Base-by-base conservation (phyloP, 129 eudicot species). In the Mikania micrantha region DNA sequence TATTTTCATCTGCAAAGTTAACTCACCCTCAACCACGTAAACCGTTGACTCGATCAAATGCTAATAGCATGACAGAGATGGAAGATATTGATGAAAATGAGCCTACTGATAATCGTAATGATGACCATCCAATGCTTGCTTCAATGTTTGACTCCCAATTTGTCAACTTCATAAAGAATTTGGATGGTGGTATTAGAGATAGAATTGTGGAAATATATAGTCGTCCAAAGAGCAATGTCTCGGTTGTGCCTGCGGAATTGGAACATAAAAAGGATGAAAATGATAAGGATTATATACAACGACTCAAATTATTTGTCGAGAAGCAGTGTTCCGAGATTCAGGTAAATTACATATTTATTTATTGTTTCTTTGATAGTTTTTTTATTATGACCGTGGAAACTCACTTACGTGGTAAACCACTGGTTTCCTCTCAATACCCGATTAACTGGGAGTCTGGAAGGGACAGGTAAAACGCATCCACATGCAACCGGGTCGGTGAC, bases 311-410 rank as follows among this genome's bases (percentile, higher is more conserved):
- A 1, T 83, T 92, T 77, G 84, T 89, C 53, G 88, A 87, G 78
- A 88, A 88, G 66, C 98, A 92, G 52, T 84, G 96, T 78, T 77
- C 77, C 32, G 98, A 92, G 83, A 86, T 93, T 65, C 99, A 93
- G 96, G 99, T 89, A 84, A 38, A 54, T 72, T 48, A 44, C 36
- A 60, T 72, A 6, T 6, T 19, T 28, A 44, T 2, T 22, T 68
- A 19, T 34, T 40, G 9, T 5, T 60, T 47, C 4, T 34, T 57
- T n/a, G n/a, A n/a, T n/a, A n/a, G n/a, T n/a, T n/a, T n/a, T n/a
- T n/a, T n/a, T n/a, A n/a, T n/a, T n/a, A n/a, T n/a, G n/a, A n/a
- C n/a, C n/a, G n/a, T n/a, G n/a, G n/a, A n/a, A n/a, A n/a, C n/a
- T n/a, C n/a, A n/a, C n/a, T n/a, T n/a, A n/a, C n/a, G n/a, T n/a